A percentile compares a stretch with the other conserved stretches of the same genome.
Conservation (phyloP, 1,284 basidiomycete species). For the Apiotrichum veenhuisii region DNA sequence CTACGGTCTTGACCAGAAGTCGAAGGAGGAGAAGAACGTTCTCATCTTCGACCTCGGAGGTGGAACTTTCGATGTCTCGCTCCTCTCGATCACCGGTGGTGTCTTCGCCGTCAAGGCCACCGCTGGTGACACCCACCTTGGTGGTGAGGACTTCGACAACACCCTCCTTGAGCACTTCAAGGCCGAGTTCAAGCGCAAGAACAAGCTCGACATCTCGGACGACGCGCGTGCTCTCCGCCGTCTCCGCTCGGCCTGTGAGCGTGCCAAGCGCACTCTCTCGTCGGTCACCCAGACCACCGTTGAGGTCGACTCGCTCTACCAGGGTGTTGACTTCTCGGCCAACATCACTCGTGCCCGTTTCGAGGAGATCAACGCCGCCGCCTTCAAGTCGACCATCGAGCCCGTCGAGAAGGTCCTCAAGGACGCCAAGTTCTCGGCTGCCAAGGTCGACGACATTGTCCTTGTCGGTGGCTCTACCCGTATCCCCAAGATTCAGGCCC, state of each 20-base stretch:
- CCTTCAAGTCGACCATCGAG: conserved; percentile 96
- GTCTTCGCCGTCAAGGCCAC: conserved; percentile 68
- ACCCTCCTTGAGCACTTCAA: conserved; percentile 82
- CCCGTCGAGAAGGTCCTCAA: conserved; percentile 99
- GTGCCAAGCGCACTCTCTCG: conserved; percentile 98
- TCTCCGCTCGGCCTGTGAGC: conserved; percentile 94
- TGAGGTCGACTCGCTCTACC: conserved; percentile 97
- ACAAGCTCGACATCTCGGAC: conserved; percentile 84
- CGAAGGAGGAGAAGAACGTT: conserved; percentile 92
- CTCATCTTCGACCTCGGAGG: conserved; percentile 99
- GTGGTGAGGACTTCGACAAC: conserved; percentile 99
- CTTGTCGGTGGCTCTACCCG: conserved; percentile 99
- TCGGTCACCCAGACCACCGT: conserved; percentile 97
- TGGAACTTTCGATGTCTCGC: conserved; percentile 69
- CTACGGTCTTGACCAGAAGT: conserved; percentile 65
- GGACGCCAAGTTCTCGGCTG: conserved; percentile 94
- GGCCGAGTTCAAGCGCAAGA: conserved; percentile 67
- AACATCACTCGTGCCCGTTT: conserved; percentile 98
- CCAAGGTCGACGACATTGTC: conserved; percentile 99
- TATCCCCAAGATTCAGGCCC: conserved; percentile 98
- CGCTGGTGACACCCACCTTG: conserved; percentile 96
- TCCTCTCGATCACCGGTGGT: conserved; percentile 61
- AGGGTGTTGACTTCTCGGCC: conserved; percentile 84
- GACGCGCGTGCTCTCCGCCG: conserved; percentile 94
- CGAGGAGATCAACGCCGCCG: conserved; percentile 93